A percentile compares a stretch with the other conserved stretches of the same genome.
Conservation (phyloP, 768 basidiomycete species). For the Trametes cubensis region DNA sequence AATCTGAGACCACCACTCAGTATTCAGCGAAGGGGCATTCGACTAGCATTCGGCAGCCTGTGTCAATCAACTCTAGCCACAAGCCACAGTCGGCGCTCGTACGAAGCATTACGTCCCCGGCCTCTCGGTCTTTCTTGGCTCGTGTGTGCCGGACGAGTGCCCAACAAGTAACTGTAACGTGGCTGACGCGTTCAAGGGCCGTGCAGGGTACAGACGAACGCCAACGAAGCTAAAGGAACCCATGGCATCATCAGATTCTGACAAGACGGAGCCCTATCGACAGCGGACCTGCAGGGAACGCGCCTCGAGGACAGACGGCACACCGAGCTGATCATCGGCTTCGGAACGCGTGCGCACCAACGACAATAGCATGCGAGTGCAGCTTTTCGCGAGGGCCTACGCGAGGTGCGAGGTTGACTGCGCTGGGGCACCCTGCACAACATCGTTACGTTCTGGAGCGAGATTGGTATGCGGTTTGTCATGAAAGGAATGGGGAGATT, state of each 20-base stretch:
- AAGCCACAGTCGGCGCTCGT: background rate
- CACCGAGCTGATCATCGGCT: constrained; percentile 4
- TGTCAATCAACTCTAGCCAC: background rate
- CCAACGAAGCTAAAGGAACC: background rate
- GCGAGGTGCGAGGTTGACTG: too few species aligned
- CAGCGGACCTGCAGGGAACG: background rate
- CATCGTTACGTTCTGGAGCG: too few species aligned
- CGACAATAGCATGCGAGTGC: too few species aligned
- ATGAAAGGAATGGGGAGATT: too few species aligned
- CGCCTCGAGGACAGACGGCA: constrained; percentile 1
- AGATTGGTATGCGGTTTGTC: too few species aligned
- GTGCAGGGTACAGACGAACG: background rate
- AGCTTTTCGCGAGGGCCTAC: too few species aligned
- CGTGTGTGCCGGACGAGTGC: background rate
- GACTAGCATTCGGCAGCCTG: background rate
- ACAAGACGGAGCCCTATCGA: background rate
- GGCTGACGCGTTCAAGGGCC: constrained; percentile 3
- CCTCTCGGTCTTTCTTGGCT: background rate
- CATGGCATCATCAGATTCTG: constrained; percentile 3
- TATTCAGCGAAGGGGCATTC: background rate
- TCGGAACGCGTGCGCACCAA: background rate
- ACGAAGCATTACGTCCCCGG: constrained; percentile 6
- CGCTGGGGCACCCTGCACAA: too few species aligned
- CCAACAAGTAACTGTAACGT: background rate
- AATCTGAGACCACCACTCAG: constrained; percentile 11